phyloP scores from a whole-genome alignment of 2,329 filamentous ascomycete genomes.

The Ophiocordyceps sinensis region DNA sequence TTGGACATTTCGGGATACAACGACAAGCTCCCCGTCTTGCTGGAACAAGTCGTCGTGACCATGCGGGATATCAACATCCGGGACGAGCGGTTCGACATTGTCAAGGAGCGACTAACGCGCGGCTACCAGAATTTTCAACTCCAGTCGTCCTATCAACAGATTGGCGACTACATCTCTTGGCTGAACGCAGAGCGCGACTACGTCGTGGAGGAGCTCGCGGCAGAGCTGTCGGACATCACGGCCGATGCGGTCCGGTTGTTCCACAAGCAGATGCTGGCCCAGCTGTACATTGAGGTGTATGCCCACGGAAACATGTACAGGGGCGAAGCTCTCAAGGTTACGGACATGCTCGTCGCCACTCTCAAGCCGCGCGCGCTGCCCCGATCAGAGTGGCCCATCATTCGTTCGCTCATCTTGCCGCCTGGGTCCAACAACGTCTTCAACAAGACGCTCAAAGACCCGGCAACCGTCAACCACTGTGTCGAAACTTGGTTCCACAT shows the following conservation, averaged over 20 bases:
- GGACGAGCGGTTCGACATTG: slow-evolving; percentile 77
- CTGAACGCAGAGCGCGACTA: slow-evolving; percentile 64
- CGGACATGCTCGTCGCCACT: slow-evolving; percentile 65
- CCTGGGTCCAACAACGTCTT: slow-evolving; percentile 74
- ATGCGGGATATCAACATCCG: slow-evolving; percentile 75
- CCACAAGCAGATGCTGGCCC: slow-evolving; percentile 64
- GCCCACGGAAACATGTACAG: slow-evolving; percentile 90
- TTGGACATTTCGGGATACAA: slow-evolving; percentile 83
- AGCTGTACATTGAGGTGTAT: slow-evolving; percentile 77
- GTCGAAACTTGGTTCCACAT: slow-evolving; percentile 66
- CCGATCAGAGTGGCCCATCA: slow-evolving; percentile 63
- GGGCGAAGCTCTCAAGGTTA: slow-evolving; percentile 78
- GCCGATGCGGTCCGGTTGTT: slow-evolving; percentile 62
- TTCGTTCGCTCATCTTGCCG: slow-evolving; percentile 63
- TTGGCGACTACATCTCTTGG: slow-evolving; percentile 70
- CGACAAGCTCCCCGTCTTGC: slow-evolving; percentile 79
- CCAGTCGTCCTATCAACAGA: slow-evolving; percentile 78
- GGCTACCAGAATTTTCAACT: slow-evolving; percentile 77
- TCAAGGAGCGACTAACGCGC: slow-evolving; percentile 71
- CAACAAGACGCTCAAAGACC: slow-evolving; percentile 66
- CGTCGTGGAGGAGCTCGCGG: slow-evolving; percentile 65
- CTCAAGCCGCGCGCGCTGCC: slow-evolving; percentile 63
- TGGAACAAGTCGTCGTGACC: slow-evolving; percentile 76
- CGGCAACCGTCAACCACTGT: slow-evolving; percentile 78
- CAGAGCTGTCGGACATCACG: slow-evolving; percentile 62